These are phyloP conservation scores for Phytophthora boehmeriae DNA, from an alignment of 352 stramenopile species.

Conservation along the genomic window DNA sequence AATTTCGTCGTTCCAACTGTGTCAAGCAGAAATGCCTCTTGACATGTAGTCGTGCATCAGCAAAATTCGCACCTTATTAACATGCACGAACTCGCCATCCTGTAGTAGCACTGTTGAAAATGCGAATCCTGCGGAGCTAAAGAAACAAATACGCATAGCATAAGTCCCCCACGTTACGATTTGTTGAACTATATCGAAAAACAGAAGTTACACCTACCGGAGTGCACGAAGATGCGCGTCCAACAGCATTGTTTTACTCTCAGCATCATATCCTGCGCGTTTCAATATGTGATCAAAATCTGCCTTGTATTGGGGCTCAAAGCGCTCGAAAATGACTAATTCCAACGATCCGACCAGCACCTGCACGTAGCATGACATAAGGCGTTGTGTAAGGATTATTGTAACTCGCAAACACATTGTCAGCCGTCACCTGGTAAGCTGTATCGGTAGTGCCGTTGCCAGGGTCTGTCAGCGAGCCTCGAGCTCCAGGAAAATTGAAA, in stretches of 20 bases:
- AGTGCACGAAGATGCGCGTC: conserved; percentile 74
- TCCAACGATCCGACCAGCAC: conserved; percentile 79
- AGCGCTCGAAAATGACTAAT: conserved; percentile 85
- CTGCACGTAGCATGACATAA: conserved; percentile 25
- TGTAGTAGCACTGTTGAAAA: conserved; percentile 80
- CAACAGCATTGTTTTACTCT: conserved; percentile 74
- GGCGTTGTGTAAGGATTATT: neutral
- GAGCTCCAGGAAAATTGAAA: conserved; percentile 77
- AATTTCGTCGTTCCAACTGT: neutral
- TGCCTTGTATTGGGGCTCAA: conserved; percentile 63
- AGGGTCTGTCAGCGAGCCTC: conserved; percentile 62
- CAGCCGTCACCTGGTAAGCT: conserved; percentile 60
- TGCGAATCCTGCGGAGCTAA: conserved; percentile 66
- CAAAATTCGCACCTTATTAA: conserved; percentile 65
- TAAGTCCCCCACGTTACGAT: neutral
- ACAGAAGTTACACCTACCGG: conserved; percentile 33
- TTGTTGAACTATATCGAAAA: neutral
- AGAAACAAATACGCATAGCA: neutral
- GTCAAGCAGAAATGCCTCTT: neutral
- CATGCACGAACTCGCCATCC: conserved; percentile 83
- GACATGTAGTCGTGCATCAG: neutral
- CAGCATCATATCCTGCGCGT: conserved; percentile 60
- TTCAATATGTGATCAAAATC: conserved; percentile 70
- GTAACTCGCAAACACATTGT: conserved; percentile 6
- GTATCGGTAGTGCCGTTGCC: conserved; percentile 84